These are phyloP conservation scores for Mycena vitilis DNA, from an alignment of 768 basidiomycete genomes.

Conservation along the genomic window DNA sequence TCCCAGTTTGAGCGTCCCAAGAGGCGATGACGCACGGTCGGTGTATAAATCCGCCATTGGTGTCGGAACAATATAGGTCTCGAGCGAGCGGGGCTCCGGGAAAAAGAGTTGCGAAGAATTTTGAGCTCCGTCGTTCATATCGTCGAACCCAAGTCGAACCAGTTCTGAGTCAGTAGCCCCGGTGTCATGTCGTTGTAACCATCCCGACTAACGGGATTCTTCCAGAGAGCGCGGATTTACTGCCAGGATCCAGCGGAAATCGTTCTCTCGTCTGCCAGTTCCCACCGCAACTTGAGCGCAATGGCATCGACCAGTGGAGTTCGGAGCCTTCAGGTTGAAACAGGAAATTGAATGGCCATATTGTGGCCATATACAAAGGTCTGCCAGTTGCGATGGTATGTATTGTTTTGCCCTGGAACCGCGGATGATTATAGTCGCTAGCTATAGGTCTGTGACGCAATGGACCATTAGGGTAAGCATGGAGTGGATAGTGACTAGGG, in stretches of 20 bases:
- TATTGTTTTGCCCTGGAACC: too few relatives aligned
- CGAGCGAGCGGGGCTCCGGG: not conserved
- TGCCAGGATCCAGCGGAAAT: conserved; percentile 3
- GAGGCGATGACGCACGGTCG: not conserved
- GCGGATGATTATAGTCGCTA: too few relatives aligned
- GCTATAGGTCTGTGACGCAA: not conserved
- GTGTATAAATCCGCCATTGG: conserved; percentile 15
- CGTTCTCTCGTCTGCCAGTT: conserved; percentile 16
- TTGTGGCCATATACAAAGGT: too few relatives aligned
- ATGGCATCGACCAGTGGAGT: too few relatives aligned
- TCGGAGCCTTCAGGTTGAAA: not conserved
- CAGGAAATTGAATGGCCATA: not conserved
- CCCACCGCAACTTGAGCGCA: conserved; percentile 9
- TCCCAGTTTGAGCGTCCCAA: conserved; percentile 2
- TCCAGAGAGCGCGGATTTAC: conserved; percentile 1
- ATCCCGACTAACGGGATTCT: conserved; percentile 9
- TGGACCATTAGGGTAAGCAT: too few relatives aligned
- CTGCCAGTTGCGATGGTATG: too few relatives aligned
- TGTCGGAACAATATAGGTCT: conserved; percentile 9
- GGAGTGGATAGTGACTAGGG: too few relatives aligned
- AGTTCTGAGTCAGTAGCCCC: not conserved
- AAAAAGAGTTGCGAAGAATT: conserved; percentile 3
- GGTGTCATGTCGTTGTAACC: conserved; percentile 15
- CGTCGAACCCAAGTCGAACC: not conserved
- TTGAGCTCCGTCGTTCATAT: not conserved